Conservation (phyloP, 2,329 filamentous ascomycete species). For the Penicillium sp. region DNA sequence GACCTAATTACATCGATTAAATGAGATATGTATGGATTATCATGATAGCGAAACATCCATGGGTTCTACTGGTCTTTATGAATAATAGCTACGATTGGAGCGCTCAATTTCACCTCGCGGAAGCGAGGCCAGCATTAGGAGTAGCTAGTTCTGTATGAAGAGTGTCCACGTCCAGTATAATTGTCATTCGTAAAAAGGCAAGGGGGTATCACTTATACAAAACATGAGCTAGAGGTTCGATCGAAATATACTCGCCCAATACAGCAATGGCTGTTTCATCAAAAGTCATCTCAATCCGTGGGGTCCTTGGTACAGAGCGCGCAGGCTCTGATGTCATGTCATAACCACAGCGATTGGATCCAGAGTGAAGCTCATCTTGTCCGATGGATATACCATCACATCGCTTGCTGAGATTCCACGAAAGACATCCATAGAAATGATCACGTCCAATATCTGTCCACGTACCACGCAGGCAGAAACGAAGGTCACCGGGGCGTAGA, state of each 20-base stretch:
- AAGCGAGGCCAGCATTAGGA: not conserved
- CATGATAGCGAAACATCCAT: not conserved
- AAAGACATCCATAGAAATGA: slow-evolving; percentile 37
- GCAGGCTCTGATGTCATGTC: not conserved
- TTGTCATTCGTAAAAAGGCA: not conserved
- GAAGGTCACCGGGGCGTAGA: slow-evolving; percentile 15
- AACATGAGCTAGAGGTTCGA: slow-evolving; percentile 6
- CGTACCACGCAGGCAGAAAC: slow-evolving; percentile 26
- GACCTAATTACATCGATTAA: slow-evolving; percentile 2
- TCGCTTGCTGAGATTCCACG: slow-evolving; percentile 8
- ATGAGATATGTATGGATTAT: not conserved
- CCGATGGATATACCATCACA: not conserved
- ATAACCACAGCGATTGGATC: not conserved
- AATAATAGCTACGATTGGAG: slow-evolving; percentile 2
- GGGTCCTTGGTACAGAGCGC: not conserved
- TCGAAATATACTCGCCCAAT: slow-evolving; percentile 18
- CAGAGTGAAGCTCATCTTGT: not conserved
- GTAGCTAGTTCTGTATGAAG: not conserved
- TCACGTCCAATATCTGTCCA: slow-evolving; percentile 32
- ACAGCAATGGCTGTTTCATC: slow-evolving; percentile 27
- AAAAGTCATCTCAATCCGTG: slow-evolving; percentile 28
- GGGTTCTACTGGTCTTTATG: not conserved
- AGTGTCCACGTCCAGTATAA: not conserved
- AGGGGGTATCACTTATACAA: not conserved
- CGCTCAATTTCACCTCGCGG: not conserved